Conservation (phyloP, 345 rosid species). For the Eucalyptus decipiens region DNA sequence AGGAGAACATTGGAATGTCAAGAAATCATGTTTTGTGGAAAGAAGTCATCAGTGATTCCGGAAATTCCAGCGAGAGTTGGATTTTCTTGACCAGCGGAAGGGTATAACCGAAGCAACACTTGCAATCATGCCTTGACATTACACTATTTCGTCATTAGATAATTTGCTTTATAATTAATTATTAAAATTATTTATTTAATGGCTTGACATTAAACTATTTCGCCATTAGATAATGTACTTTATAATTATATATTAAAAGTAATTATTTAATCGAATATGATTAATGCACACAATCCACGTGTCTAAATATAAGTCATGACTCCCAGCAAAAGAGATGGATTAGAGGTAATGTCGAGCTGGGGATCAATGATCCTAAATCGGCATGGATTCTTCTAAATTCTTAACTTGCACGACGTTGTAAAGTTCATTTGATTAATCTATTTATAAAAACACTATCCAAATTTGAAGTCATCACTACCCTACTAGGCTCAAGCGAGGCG, state of each 20-base stretch:
- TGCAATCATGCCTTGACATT: background rate
- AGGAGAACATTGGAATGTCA: background rate
- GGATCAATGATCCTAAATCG: background rate
- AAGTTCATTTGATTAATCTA: background rate
- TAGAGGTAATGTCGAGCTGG: fast-evolving
- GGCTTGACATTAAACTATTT: background rate
- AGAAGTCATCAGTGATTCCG: background rate
- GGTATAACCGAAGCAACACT: background rate
- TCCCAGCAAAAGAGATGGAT: fast-evolving
- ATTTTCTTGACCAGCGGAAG: background rate
- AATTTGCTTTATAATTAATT: no score
- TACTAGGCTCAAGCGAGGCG: fast-evolving
- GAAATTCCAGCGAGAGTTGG: background rate
- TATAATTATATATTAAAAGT: no score
- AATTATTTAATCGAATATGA: background rate
- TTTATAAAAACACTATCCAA: no score
- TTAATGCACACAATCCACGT: fast-evolving
- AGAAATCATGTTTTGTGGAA: background rate
- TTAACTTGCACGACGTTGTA: fast-evolving
- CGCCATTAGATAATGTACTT: fast-evolving
- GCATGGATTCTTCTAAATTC: background rate
- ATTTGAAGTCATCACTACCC: background rate
- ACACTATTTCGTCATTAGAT: background rate
- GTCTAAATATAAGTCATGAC: no score
- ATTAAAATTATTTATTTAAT: no score